Conservation (phyloP, 2,329 filamentous ascomycete genomes). For the Metarhizium sp. region DNA sequence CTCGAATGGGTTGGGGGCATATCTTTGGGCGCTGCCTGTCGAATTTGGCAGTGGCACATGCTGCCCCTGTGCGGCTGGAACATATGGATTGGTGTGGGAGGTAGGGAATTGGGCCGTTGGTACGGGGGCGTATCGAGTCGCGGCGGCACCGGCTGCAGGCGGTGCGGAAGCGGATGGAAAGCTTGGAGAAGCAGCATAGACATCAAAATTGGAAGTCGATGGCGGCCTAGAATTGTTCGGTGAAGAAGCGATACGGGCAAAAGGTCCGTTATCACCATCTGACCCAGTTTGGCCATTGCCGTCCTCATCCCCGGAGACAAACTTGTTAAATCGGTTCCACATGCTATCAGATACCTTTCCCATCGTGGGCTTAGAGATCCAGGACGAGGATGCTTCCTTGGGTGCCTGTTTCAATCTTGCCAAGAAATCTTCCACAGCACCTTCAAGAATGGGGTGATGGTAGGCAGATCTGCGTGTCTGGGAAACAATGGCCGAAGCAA, state of each 20-base stretch:
- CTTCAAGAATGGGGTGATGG: slow-evolving; percentile 66
- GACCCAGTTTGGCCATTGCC: slow-evolving; percentile 58
- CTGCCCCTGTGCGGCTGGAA: slow-evolving; percentile 28
- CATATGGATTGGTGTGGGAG: slow-evolving; percentile 18
- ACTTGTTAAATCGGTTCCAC: slow-evolving; percentile 91
- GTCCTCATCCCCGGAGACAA: slow-evolving; percentile 89
- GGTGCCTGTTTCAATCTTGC: slow-evolving; percentile 78
- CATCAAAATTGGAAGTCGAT: slow-evolving; percentile 61
- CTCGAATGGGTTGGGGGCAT: slow-evolving; percentile 25
- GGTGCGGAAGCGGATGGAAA: slow-evolving; percentile 21
- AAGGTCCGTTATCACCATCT: slow-evolving; percentile 62
- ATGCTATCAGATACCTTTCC: slow-evolving; percentile 89
- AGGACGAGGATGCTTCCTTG: slow-evolving; percentile 70
- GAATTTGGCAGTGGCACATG: not conserved
- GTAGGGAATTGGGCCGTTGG: slow-evolving; percentile 8
- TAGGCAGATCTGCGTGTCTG: slow-evolving; percentile 82
- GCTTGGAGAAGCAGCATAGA: slow-evolving; percentile 47
- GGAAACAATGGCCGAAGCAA: slow-evolving; percentile 64
- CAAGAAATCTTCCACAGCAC: slow-evolving; percentile 72
- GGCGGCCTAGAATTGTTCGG: slow-evolving; percentile 66
- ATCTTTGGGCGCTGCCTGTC: not conserved
- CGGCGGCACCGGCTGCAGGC: slow-evolving; percentile 21
- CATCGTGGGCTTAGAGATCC: slow-evolving; percentile 93
- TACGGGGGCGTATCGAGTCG: slow-evolving; percentile 30
- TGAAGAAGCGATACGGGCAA: slow-evolving; percentile 68